Base-by-base conservation (phyloP, 2,329 filamentous ascomycete genomes). In the Alternaria brassicae region DNA sequence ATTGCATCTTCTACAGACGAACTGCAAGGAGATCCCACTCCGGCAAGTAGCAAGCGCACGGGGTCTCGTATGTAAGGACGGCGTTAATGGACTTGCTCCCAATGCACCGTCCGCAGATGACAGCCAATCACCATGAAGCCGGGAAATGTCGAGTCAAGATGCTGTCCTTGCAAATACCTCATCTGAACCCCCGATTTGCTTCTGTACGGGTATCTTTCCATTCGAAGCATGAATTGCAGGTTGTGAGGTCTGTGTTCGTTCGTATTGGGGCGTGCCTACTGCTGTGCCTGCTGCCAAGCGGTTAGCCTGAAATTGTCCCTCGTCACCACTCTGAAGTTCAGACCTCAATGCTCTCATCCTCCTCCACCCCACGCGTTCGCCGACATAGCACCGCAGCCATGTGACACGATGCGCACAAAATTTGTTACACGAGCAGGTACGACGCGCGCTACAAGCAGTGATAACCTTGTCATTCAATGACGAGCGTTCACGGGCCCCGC, bases 1-100 rank as follows among this genome's bases (percentile, higher is more conserved):
- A 9, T 27, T 27, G 34, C 13, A 3, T 44, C 55, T 37, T 19
- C 3, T 41, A 21, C 36, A 5, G 45, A 28, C 19, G 15, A 54
- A 34, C 39, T 30, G 34, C 45, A 61, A 25, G 37, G 47, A 15
- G 36, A 47, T 6, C 7, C 17, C 8, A 3, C 21, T 30, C 25
- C 12, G 27, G 42, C n/a, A 52, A 42, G 37, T 44, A 61, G 23
- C 25, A 63, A 63, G 47, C 51, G 52, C 21, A 63, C 55, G 7
- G 55, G 55, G 15, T 49, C 61, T 25, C 61, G 58, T 32, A 55
- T 63, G 32, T 63, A 37, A 54, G 37, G 15, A 32, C 7, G 21
- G 12, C 1, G 6, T 37, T 27, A 42, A 23, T 19, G 4, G 25
- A 36, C 27, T 27, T 30, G 21, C 13, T 25, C 15, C 28, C 27